Base-by-base conservation (phyloP, 2,329 filamentous ascomycete species). In the Graphilbum fragrans region DNA sequence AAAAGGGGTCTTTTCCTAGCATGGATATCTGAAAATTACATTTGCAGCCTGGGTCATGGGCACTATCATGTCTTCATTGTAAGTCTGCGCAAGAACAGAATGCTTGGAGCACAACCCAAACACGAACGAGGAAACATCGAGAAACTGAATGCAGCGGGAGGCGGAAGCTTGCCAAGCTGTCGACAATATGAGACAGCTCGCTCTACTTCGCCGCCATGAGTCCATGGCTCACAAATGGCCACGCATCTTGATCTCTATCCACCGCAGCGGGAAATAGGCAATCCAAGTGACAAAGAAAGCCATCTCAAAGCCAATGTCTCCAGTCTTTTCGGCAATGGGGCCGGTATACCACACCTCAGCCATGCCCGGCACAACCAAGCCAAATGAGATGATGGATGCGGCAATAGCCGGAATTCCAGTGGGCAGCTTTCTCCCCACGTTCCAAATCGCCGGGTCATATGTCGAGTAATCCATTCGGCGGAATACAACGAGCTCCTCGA, bases 271-370 rank as follows among this genome's bases (percentile, higher is more conserved):
- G 2, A 70, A 38, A 41, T 72, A 74, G 21, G 62, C 54, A 25
- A 72, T 11, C 2, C 55, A 63, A 12, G 67, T 69, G 42, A 73
- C 53, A 22, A 65, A 63, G 51, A 80, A 70, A 0, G 76, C 76
- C 54, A 77, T 58, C 60, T 82, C 77, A 43, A 82, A 80, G 0
- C 77, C 78, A 53, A 82, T 72, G 47, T 82, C 77, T 0, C 77
- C 77, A 11, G 75, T 77, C 29, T 50, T 67, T 55, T 65, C 57
- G 0, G 74, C 76, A 49, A 80, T 71, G 0, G 75, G 75, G 0
- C 76, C 76, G 9, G 65, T 70, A 51, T 68, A 80, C 74, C 74
- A 80, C 4, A 66, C 69, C 55, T 77, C 71, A 10, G 63, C 65
- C 68, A 80, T 79, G 25, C 68, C 71, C 0, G 76, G 75, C 7